phyloP scores from a whole-genome alignment of 495 filamentous ascomycete species.

The Xylaria curta region DNA sequence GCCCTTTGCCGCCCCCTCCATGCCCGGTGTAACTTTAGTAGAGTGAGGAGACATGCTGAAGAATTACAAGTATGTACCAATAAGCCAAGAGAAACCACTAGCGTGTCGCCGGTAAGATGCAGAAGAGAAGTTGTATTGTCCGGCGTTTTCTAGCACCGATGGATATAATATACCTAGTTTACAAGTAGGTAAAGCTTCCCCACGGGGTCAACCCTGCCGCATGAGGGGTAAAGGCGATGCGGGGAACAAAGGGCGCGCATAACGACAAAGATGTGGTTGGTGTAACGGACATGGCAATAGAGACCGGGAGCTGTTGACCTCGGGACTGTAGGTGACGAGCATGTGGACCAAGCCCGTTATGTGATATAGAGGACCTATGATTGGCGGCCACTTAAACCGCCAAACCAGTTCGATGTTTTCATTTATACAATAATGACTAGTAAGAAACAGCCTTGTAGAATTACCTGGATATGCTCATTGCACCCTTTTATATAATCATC shows the following conservation, averaged over 20 bases:
- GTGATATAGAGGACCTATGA: background rate
- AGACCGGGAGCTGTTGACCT: too few species aligned
- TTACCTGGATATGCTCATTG: background rate
- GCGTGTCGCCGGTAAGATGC: background rate
- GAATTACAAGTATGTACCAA: background rate
- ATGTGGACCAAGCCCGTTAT: background rate
- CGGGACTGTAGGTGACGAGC: too few species aligned
- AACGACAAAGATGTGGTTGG: background rate
- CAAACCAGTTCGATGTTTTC: background rate
- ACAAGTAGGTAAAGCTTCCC: background rate
- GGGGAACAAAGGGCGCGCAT: constrained; percentile 17
- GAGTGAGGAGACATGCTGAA: constrained; percentile 27
- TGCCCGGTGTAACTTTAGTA: constrained; percentile 1
- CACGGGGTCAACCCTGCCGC: background rate
- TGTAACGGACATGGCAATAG: too few species aligned
- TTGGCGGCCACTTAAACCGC: background rate
- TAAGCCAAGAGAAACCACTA: background rate
- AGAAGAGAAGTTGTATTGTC: background rate
- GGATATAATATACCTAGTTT: background rate
- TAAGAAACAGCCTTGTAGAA: background rate
- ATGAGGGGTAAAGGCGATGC: constrained; percentile 18
- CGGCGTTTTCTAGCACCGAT: background rate
- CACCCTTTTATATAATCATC: background rate
- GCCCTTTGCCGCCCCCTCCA: constrained; percentile 16
- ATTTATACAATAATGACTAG: background rate